phyloP scores from a whole-genome alignment of 2,329 filamentous ascomycete genomes.

The Diatrype stigma region DNA sequence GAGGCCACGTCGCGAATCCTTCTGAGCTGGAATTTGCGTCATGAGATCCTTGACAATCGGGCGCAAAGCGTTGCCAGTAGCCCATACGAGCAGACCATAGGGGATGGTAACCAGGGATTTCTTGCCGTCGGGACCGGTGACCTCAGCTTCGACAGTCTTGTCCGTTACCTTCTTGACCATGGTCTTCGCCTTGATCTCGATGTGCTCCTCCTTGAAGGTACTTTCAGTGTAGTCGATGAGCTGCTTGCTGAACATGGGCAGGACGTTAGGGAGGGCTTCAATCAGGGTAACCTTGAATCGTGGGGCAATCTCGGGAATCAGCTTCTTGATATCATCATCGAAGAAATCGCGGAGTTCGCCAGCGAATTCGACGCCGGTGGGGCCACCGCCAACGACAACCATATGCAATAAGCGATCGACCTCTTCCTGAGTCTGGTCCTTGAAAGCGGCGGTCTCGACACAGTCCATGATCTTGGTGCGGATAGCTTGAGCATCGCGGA shows the following conservation, averaged over 20 bases:
- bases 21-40: constrained; percentile 86
- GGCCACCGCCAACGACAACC: constrained; percentile 91
- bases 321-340: constrained; percentile 95
- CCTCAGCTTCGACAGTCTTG: constrained; percentile 87
- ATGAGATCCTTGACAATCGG: constrained; percentile 89
- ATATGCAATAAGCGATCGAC: constrained; percentile 94
- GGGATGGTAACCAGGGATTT: constrained; percentile 80
- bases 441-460: constrained; percentile 97
- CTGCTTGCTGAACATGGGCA: constrained; percentile 98
- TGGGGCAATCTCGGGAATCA: constrained; percentile 90
- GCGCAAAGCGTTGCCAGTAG: constrained; percentile 91
- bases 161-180: constrained; percentile 98
- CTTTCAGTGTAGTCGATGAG: constrained; percentile 99
- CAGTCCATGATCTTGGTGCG: constrained; percentile 99
- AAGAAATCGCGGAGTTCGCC: constrained; percentile 99
- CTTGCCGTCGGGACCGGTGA: constrained; percentile 73
- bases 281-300: constrained; percentile 97
- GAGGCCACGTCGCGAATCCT: constrained; percentile 88
- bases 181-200: constrained; percentile 95
- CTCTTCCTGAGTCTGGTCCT: constrained; percentile 85
- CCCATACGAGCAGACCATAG: constrained; percentile 96
- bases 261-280: constrained; percentile 91
- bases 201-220: constrained; percentile 98
- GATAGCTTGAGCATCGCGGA: constrained; percentile 90
- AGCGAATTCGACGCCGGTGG: constrained; percentile 96